A percentile compares a stretch with the other conserved stretches of the same genome.
These are phyloP conservation scores for Symbiodinium pilosum DNA, from an alignment of 73 alveolate genomes.

Conservation along the genomic window DNA sequence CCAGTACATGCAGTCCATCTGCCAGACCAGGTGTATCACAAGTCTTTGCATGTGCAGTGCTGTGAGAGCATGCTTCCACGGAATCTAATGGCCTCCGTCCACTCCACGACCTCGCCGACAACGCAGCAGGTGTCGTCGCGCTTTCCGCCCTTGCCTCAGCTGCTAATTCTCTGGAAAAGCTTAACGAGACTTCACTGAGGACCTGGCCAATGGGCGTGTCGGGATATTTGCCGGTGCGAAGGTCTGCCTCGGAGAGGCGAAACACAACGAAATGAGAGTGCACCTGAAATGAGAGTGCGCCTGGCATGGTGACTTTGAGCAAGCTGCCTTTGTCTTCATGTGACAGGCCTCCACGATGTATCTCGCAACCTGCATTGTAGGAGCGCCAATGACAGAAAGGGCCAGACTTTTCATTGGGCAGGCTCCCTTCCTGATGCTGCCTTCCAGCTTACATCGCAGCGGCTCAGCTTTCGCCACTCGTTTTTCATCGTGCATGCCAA, in stretches of 20 bases:
- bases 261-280: too few relatives aligned
- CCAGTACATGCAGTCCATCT: conserved; percentile 84
- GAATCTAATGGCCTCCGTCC: conserved; percentile 46
- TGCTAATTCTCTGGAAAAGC: neutral
- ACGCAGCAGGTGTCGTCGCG: conserved; percentile 91
- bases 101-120: conserved; percentile 84
- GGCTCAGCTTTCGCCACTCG: too few relatives aligned
- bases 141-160: conserved; percentile 65
- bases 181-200: neutral
- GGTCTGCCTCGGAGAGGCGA: conserved; percentile 22
- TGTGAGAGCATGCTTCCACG: neutral
- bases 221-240: conserved; percentile 69
- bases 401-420: too few relatives aligned
- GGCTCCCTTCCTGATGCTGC: too few relatives aligned
- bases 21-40: too few relatives aligned
- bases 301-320: too few relatives aligned
- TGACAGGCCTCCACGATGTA: conserved; percentile 65
- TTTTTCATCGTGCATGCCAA: too few relatives aligned
- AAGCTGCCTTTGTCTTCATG: conserved; percentile 66
- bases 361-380: conserved; percentile 34
- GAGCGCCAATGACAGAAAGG: neutral
- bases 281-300: too few relatives aligned
- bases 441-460: neutral
- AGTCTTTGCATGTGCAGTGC: neutral
- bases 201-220: conserved; percentile 79